These are phyloP conservation scores for Chrysopogon serrulatus DNA, from an alignment of 176 grass and related monocot species.

Conservation along the genomic window DNA sequence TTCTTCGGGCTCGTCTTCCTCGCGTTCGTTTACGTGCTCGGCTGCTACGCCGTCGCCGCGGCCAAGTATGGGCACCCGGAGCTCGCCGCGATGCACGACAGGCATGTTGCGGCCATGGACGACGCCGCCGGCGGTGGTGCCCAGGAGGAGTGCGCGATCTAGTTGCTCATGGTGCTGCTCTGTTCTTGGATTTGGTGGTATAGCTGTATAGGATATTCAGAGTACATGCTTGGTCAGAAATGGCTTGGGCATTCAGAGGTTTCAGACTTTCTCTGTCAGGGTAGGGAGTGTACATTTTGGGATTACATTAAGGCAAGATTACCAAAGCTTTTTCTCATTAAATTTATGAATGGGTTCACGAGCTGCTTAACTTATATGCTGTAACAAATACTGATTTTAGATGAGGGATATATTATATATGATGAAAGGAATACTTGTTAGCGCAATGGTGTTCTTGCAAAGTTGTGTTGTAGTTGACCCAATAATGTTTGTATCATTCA, in stretches of 20 bases:
- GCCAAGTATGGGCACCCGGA: conserved; percentile 42
- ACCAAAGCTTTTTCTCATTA: background rate
- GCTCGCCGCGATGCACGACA: conserved; percentile 17
- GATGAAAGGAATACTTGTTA: background rate
- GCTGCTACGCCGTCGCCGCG: conserved; percentile 44
- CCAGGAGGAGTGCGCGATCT: conserved; percentile 11
- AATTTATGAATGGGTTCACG: background rate
- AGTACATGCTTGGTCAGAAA: background rate
- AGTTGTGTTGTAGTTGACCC: background rate
- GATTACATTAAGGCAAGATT: background rate
- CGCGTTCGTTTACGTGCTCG: conserved; percentile 17
- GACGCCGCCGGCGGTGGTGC: background rate
- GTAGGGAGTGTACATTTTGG: conserved; percentile 16
- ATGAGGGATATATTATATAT: background rate
- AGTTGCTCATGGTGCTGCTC: background rate
- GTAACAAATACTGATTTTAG: background rate
- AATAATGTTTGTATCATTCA: background rate
- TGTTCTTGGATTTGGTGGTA: conserved; percentile 20
- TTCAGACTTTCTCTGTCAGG: background rate
- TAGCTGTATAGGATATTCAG: background rate
- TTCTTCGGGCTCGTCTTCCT: conserved; percentile 44
- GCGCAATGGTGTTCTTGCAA: background rate
- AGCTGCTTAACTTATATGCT: background rate
- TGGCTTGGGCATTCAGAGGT: background rate
- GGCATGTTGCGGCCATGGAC: conserved; percentile 21